Evolutionary conservation across 2,329 filamentous ascomycete genomes (phyloP).

Genomic region (Fusarium nelsonii): DNA sequence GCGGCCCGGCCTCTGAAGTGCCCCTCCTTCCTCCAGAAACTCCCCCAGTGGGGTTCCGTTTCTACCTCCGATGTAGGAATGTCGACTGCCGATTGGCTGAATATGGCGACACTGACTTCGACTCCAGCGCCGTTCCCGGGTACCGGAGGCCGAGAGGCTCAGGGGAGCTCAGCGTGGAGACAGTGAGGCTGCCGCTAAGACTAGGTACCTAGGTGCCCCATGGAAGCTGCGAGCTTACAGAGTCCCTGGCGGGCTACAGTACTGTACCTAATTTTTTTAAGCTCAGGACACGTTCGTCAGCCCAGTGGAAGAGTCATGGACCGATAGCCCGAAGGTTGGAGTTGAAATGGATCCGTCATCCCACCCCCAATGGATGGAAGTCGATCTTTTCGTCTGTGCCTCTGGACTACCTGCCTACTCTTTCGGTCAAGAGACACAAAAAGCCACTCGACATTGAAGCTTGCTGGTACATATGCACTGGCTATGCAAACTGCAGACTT

Average conservation of each 20-base stretch:
- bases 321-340: constrained; percentile 1
- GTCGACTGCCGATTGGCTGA: constrained; percentile 35
- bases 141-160: constrained; percentile 42
- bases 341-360: neutral
- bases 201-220: neutral
- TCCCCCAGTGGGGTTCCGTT: constrained; percentile 42
- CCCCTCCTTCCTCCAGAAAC: constrained; percentile 35
- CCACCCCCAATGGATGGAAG: neutral
- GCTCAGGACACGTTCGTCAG: constrained; percentile 6
- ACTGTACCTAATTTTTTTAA: constrained; percentile 8
- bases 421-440: constrained; percentile 11
- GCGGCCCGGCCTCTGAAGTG: constrained; percentile 10
- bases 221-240: constrained; percentile 13
- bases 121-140: constrained; percentile 45
- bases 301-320: constrained; percentile 25
- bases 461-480: constrained; percentile 9
- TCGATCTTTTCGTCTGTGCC: neutral
- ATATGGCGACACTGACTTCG: constrained; percentile 8
- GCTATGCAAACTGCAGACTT: constrained; percentile 15
- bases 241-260: neutral
- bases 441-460: constrained; percentile 5
- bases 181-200: constrained; percentile 25
- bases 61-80: constrained; percentile 37
- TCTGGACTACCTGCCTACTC: constrained; percentile 3
- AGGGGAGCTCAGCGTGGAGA: constrained; percentile 25